Evolutionary conservation across 2,329 filamentous ascomycete species (phyloP), one percentile per base, ranked within the genome.

Genomic region (Beauveria sp.): DNA sequence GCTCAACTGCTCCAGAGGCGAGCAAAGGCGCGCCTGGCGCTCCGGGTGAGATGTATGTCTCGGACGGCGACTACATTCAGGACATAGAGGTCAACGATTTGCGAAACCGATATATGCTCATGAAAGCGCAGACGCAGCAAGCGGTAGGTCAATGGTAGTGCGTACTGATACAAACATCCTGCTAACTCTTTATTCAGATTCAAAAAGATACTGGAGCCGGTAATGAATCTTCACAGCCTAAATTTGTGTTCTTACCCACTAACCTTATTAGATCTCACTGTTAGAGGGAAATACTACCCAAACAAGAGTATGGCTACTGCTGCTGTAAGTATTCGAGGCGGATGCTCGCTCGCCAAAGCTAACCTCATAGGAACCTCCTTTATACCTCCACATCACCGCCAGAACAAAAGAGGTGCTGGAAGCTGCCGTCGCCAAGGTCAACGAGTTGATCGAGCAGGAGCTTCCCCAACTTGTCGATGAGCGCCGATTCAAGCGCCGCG

Each of bases 141-240:
- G 96, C 94, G 93, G 94, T 99, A 97, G 96, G 89, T 92, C 88
- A 12, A 34, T 22, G 34, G 10, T 14, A 16, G 26, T 8, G 44
- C 10, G 3, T 10, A 7, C 22, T 18, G 3, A 10, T 18, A 22
- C 12, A 26, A 22, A 26, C 14, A 28, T 16, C 16, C 16, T 24
- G 47, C 60, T 62, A 48, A 62, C 34, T 20, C 22, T 16, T 14
- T 3, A 16, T 57, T 71, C 92, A 99, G 94, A 99, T 99, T 72
- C 96, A 96, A 88, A 93, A 97, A 81, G 91, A 97, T 72, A 97
- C 93, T 87, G 94, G 94, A 84, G 93, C 94, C 84, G 94, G 94
- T 99, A 99, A 87, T 92, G 85, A 81, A 78, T 61, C 14, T 37
- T 4, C 10, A 54, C 20, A 34, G n/a, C 6, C 8, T 40, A 7